Base-by-base conservation (phyloP, 169 alveolate genomes). In the Plasmodium malariae region DNA sequence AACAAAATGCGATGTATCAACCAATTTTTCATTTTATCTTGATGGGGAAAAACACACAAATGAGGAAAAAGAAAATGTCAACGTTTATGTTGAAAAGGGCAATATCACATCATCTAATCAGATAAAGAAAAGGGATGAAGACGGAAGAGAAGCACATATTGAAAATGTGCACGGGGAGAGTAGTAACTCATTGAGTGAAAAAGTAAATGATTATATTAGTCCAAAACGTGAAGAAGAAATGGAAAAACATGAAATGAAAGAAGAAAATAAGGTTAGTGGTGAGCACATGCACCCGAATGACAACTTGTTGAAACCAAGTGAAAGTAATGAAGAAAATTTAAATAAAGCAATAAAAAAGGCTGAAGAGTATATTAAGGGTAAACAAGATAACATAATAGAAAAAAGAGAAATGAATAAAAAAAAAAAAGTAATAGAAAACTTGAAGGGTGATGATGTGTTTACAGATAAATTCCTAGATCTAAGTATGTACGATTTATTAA, bases 361-460 rank as follows among this genome's bases (percentile, higher is more conserved):
- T 30, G 76, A 86, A 48, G 45, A 45, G 2, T 86, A 86, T 34
- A 69, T 86, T 48, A 68, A 86, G 62, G 92, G 92, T 4, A 86
- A 68, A 21, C 60, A 86, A 62, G 92, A 86, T 49, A 57, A 68
- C 49, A 62, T 86, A 24, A 59, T 86, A 48, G 78, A 86, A 60
- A 60, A 63, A 65, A 86, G 92, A 45, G 92, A 86, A 70, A 32
- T 3, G 9, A 48, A 57, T n/a, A 86, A 86, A 62, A 71, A 86
- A 60, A 68, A 71, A 86, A 70, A 69, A 43, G 45, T 86, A 0
- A 45, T 70, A 0, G 87, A 86, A 48, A 70, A 86, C 9, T 36
- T 86, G 57, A 86, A 86, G 17, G 63, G 59, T 24, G 92, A 86
- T 62, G 74, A 86, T 17, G 86, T 26, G 11, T 86, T 86, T 36